Evolutionary conservation across 192 early-diverging fungal genomes (phyloP), one percentile per base, ranked within the genome.

Genomic region (Backusella liffmaniae): DNA sequence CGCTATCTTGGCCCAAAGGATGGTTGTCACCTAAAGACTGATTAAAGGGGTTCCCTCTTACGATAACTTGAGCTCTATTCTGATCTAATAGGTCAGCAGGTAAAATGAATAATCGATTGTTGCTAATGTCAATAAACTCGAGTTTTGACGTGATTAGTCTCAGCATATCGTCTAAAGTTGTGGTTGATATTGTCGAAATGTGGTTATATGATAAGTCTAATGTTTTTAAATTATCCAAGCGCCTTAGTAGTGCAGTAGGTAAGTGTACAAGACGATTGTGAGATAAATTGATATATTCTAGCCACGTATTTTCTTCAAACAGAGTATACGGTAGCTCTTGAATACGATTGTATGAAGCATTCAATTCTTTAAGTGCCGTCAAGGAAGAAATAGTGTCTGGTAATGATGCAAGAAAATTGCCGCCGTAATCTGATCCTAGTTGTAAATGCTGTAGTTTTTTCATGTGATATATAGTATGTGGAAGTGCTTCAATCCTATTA

Each of bases 151-250:
- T 62, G n/a, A n/a, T 23, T 4, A 69, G 4, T 12, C 67, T 10
- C 10, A 37, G 7, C 15, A 69, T 39, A 41, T 69, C 67, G 16
- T 18, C 37, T 10, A 37, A 23, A n/a, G 36, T 37, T 21, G 37
- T 37, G 12, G 34, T 21, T n/a, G 67, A 12, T 26, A 69, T 39
- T 13, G 35, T 39, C 10, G 34, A 41, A 13, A 69, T 69, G n/a
- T 37, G 67, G n/a, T 69, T 69, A 69, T 69, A 35, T 23, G 67
- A 69, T 37, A 69, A 41, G 1, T 69, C 67, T 21, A 69, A n/a
- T 23, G 67, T 37, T n/a, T 35, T 69, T 37, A 69, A 37, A 23
- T 37, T 37, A 37, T n/a, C n/a, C 21, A 35, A 41, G 9, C 4
- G n/a, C 5, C 67, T 12, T 26, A 69, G n/a, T 13, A 69, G 23